Percentiles rank a stretch among this genome's conserved stretches.
Evolutionary conservation across 176 grass and related monocot genomes (phyloP).

Genomic region (Leersia perrieri): DNA sequence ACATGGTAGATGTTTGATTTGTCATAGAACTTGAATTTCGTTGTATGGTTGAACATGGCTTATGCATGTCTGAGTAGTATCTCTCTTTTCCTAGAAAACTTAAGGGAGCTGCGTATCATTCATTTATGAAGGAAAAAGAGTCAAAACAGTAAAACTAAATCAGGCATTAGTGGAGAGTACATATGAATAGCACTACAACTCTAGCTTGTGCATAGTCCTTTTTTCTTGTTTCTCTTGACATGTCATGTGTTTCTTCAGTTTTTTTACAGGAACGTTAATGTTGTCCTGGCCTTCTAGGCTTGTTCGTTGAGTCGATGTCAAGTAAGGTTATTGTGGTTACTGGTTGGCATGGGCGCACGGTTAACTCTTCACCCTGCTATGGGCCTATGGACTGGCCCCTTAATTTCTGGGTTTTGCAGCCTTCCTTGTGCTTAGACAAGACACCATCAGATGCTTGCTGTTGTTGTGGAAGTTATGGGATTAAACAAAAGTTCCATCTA

Average conservation of each 20-base stretch:
- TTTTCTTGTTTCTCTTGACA: background rate
- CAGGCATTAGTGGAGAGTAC: background rate
- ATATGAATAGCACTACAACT: background rate
- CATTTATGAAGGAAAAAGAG: background rate
- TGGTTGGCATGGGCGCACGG: no score
- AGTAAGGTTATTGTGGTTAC: background rate
- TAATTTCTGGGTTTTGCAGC: background rate
- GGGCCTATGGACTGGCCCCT: background rate
- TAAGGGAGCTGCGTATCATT: background rate
- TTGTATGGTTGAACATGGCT: background rate
- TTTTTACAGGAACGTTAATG: background rate
- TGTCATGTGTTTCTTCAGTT: background rate
- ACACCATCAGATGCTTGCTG: background rate
- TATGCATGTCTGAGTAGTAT: background rate
- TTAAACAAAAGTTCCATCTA: background rate
- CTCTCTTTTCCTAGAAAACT: background rate
- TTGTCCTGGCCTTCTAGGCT: background rate
- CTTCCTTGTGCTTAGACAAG: background rate
- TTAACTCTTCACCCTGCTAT: background rate
- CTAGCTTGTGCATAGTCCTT: background rate
- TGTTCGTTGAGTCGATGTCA: background rate
- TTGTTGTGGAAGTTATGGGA: constrained; percentile 8
- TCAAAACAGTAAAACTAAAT: background rate
- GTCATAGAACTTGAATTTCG: background rate
- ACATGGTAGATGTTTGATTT: background rate